These are phyloP conservation scores for Rhizophagus clarus DNA, from an alignment of 192 early-diverging fungal genomes.

Conservation along the genomic window DNA sequence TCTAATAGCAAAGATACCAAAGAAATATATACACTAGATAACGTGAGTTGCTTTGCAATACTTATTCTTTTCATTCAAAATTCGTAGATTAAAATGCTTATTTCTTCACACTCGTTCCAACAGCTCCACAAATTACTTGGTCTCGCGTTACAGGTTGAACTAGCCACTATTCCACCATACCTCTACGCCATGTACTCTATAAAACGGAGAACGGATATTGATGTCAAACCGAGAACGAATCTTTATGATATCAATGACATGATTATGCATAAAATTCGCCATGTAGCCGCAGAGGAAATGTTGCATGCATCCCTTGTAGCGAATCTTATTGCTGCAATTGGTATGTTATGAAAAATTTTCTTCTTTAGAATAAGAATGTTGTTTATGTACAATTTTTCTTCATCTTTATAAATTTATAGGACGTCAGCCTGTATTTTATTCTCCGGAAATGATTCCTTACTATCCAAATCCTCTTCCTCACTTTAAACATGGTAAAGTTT, in stretches of 20 bases:
- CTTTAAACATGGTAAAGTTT: constrained; percentile 6
- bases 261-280: neutral
- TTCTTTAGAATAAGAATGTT: neutral
- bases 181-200: constrained; percentile 27
- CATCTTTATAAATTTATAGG: neutral
- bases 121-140: neutral
- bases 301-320: constrained; percentile 21
- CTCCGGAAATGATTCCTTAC: constrained; percentile 22
- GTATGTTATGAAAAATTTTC: neutral
- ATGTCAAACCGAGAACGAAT: no score
- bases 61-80: no score
- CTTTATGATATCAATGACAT: neutral
- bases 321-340: constrained; percentile 20
- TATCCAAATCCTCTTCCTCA: constrained; percentile 26
- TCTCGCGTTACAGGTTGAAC: constrained; percentile 17
- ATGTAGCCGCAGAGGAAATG: constrained; percentile 19
- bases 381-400: neutral
- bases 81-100: no score
- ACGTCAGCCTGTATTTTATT: constrained; percentile 20
- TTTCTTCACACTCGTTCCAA: no score
- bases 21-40: neutral
- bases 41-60: no score
- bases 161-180: constrained; percentile 21
- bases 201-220: neutral
- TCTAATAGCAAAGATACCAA: neutral